Evolutionary conservation across 768 basidiomycete species (phyloP).

Genomic region (Symmetrospora coprosmae): DNA sequence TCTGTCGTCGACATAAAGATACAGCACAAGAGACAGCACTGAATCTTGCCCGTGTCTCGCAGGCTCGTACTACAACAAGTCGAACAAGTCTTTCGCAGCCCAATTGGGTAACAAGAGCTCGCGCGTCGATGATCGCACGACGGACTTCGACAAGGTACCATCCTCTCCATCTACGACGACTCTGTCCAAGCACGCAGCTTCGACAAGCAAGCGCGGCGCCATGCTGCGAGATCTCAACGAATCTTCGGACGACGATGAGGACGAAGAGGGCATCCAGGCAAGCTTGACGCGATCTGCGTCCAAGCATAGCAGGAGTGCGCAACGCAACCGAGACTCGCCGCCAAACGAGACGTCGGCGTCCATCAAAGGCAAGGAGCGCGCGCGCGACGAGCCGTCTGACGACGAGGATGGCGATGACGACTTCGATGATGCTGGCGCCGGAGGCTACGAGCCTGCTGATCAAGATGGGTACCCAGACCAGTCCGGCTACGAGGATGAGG

Average conservation of each 20-base stretch:
- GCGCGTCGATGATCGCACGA: not conserved
- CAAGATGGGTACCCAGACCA: not conserved
- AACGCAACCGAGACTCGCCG: not conserved
- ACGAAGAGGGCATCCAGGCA: not conserved
- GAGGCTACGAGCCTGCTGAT: conserved; percentile 2
- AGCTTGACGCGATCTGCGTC: not conserved
- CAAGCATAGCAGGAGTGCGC: not conserved
- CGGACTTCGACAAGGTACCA: not conserved
- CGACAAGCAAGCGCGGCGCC: not conserved
- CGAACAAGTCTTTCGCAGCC: not conserved
- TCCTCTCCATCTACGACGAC: not conserved
- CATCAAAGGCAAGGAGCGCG: conserved; percentile 11
- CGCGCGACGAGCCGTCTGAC: no score
- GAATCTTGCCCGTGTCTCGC: not conserved
- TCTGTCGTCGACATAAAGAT: not conserved
- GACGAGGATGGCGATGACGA: conserved; percentile 16
- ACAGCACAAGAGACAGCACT: not conserved
- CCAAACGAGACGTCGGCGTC: not conserved
- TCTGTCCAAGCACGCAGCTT: no score
- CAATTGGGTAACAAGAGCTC: not conserved
- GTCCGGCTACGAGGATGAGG: not conserved
- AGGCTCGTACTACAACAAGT: conserved; percentile 22
- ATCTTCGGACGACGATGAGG: conserved; percentile 14
- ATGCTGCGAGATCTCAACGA: not conserved
- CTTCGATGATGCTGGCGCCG: not conserved